phyloP scores from a whole-genome alignment of 257 asterid species.

The Anisodus acutangulus region DNA sequence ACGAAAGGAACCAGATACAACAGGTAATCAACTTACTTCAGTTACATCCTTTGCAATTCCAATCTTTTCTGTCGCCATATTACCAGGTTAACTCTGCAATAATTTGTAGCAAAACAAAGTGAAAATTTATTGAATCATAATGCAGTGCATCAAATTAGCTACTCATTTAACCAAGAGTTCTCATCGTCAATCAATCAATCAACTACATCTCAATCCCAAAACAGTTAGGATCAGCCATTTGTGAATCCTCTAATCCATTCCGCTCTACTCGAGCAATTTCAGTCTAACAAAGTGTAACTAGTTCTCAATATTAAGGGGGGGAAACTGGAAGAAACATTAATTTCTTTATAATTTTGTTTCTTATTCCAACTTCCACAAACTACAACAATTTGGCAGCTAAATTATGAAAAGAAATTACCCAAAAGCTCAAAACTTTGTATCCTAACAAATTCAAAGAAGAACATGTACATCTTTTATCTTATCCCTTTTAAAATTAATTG shows the following conservation, averaged over 20 bases:
- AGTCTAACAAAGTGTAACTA: background rate
- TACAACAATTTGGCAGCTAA: conserved; percentile 5
- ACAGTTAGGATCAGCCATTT: background rate
- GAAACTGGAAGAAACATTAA: background rate
- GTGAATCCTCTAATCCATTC: background rate
- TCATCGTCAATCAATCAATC: background rate
- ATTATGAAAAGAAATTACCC: background rate
- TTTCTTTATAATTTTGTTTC: background rate
- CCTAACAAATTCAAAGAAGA: background rate
- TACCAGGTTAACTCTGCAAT: conserved; percentile 45
- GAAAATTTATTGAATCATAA: background rate
- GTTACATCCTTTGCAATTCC: conserved; percentile 94
- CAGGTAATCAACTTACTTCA: conserved; percentile 61
- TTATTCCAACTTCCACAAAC: conserved; percentile 17
- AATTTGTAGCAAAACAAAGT: conserved; percentile 24
- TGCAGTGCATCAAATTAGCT: background rate
- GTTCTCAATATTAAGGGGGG: background rate
- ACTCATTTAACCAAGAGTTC: background rate
- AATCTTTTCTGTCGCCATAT: conserved; percentile 63
- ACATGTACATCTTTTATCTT: background rate
- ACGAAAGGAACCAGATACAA: background rate
- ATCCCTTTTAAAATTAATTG: background rate
- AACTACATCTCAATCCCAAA: background rate
- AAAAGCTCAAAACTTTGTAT: background rate
- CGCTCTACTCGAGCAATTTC: background rate